A percentile compares a stretch with the other conserved stretches of the same genome.
Evolutionary conservation across 2,329 filamentous ascomycete species (phyloP).

Genomic region (Clarireedia homoeocarpa): DNA sequence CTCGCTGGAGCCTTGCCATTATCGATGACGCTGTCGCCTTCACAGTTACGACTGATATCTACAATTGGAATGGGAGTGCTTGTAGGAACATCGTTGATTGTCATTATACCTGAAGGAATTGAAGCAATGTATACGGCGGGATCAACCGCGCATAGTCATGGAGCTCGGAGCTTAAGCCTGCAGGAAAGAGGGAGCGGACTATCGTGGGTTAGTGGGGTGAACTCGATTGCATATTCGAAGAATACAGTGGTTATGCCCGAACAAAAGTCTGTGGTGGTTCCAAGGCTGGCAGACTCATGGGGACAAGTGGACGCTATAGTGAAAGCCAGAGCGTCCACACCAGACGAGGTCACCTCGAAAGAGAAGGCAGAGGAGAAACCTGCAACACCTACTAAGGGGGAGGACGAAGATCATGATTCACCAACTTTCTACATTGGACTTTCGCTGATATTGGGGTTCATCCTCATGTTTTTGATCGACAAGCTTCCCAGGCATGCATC

Average conservation of each 20-base stretch:
- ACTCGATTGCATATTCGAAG: slow-evolving; percentile 14
- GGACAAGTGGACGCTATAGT: neutral
- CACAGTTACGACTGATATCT: slow-evolving; percentile 81
- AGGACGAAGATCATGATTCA: slow-evolving; percentile 35
- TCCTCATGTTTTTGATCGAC: slow-evolving; percentile 96
- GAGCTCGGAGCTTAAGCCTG: slow-evolving; percentile 11
- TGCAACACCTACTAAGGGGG: slow-evolving; percentile 16
- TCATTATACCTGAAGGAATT: slow-evolving; percentile 95
- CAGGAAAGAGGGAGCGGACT: slow-evolving; percentile 12
- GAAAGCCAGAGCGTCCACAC: neutral
- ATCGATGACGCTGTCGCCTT: slow-evolving; percentile 77
- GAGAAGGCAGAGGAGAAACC: slow-evolving; percentile 4
- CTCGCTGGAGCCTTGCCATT: slow-evolving; percentile 85
- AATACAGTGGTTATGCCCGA: neutral
- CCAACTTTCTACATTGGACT: slow-evolving; percentile 77
- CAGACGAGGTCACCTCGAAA: slow-evolving; percentile 3
- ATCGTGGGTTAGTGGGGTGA: slow-evolving; percentile 17
- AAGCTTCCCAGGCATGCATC: slow-evolving; percentile 68
- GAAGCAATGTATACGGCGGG: slow-evolving; percentile 70
- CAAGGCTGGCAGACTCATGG: neutral
- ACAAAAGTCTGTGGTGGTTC: neutral
- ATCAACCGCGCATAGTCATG: slow-evolving; percentile 25
- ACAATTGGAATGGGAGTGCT: slow-evolving; percentile 89
- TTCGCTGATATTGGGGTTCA: slow-evolving; percentile 79
- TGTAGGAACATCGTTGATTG: slow-evolving; percentile 89